Evolutionary conservation across 2,329 filamentous ascomycete genomes (phyloP), one percentile per base, ranked within the genome.

Genomic region (Raffaelea albimanens): DNA sequence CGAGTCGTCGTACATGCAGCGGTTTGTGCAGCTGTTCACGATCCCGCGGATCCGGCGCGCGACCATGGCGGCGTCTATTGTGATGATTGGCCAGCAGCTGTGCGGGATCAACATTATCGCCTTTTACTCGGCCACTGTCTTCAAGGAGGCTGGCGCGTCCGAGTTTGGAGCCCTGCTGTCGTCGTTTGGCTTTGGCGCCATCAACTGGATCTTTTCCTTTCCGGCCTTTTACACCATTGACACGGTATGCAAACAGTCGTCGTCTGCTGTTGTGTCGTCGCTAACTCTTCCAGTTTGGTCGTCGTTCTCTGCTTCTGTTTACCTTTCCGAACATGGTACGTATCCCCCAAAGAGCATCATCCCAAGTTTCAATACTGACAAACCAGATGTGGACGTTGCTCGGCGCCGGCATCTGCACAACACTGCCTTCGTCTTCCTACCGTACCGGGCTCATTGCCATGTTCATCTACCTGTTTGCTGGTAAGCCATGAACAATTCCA

Each of bases 11-110:
- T 83, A 84, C 57, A 31, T 79, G 44, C 75, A 68, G 20, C 77
- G 83, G 16, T 80, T 87, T 53, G 56, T 73, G 34, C 76, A 87
- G 58, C 67, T 83, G 1, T 84, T 87, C 57, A 84, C 79, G 11
- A 74, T 87, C 48, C 81, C 83, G 2, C 76, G 84, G 42, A 70
- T 85, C 11, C 76, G 82, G 14, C 75, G 83, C 38, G 88, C 88
- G 3, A 90, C 82, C 3, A 71, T 85, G 25, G 87, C 87, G 5
- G 84, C 86, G 1, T 85, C 82, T 53, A 79, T 80, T 1, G 85
- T 91, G 55, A 94, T 94, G 87, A 80, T 85, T 56, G 80, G 80
- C 0, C 82, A 85, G 62, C 81, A 85, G 61, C 81, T 85, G 75
- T 84, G 80, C 56, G 76, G 62, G 34, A 62, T 85, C 62, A 86